phyloP scores from a whole-genome alignment of 78 protist species.

The Polysphondylium violaceum region DNA sequence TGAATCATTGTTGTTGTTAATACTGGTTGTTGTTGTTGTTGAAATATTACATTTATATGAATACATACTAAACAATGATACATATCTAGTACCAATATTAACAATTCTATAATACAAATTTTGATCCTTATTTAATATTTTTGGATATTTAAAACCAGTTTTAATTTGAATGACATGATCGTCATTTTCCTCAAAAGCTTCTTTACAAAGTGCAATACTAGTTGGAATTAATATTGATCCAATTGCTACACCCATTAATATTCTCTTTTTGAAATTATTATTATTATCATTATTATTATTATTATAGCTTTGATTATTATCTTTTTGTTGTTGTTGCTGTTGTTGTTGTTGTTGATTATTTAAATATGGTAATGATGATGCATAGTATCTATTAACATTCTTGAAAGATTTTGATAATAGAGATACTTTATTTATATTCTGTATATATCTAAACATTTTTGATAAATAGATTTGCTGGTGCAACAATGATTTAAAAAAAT shows the following conservation, averaged over 20 bases:
- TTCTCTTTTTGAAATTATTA: neutral
- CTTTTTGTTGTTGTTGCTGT: neutral
- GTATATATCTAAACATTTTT: too few species aligned
- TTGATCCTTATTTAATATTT: slow-evolving; percentile 17
- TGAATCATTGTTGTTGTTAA: neutral
- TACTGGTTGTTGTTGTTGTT: neutral
- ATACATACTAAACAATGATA: slow-evolving; percentile 31
- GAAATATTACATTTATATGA: neutral
- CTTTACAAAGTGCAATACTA: slow-evolving; percentile 8
- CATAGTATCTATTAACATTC: neutral
- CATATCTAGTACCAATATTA: slow-evolving; percentile 27
- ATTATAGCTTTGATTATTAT: slow-evolving; percentile 28
- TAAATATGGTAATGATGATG: neutral
- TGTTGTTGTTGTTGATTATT: neutral
- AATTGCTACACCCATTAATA: neutral
- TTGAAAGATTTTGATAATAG: neutral
- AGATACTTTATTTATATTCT: neutral
- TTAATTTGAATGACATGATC: slow-evolving; percentile 30
- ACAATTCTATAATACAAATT: slow-evolving; percentile 11
- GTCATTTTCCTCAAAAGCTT: slow-evolving; percentile 48
- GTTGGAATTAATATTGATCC: neutral
- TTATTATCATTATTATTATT: neutral
- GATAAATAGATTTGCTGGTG: neutral
- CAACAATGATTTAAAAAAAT: neutral
- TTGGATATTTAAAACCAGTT: slow-evolving; percentile 66